A percentile compares a stretch with the other conserved stretches of the same genome.
phyloP scores from a whole-genome alignment of 331 rosid genomes.

The Pyracantha coccinea region DNA sequence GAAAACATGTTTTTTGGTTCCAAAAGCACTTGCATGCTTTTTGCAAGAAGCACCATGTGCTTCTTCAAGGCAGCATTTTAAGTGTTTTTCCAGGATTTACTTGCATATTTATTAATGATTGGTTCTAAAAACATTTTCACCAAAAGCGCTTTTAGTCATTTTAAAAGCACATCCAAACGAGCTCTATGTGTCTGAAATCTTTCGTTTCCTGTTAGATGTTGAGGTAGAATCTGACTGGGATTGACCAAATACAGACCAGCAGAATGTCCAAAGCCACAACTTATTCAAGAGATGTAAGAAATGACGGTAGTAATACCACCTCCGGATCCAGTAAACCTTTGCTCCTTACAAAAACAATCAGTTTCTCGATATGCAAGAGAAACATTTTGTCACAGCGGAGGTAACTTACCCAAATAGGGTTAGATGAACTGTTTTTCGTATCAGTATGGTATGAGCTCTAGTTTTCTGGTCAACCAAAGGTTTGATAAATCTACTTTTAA shows the following conservation, averaged over 20 bases:
- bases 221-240: constrained; percentile 38
- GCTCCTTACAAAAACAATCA: background rate
- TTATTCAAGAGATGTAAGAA: background rate
- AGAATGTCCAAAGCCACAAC: constrained; percentile 13
- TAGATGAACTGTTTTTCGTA: background rate
- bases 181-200: constrained; percentile 32
- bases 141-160: no score
- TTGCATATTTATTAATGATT: no score
- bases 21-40: no score
- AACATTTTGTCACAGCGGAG: background rate
- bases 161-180: no score
- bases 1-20: no score
- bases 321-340: background rate
- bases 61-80: no score
- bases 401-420: constrained; percentile 50
- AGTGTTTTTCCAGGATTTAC: no score
- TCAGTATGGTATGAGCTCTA: background rate
- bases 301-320: no score
- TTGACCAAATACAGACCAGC: constrained; percentile 80
- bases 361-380: background rate
- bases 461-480: background rate
- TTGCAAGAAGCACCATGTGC: no score
- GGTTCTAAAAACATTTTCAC: no score
- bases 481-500: background rate
- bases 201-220: constrained; percentile 48